Percentiles rank a stretch among this genome's conserved stretches.
Evolutionary conservation across 495 filamentous ascomycete species (phyloP).

Genomic region (Hyaloscypha variabilis): DNA sequence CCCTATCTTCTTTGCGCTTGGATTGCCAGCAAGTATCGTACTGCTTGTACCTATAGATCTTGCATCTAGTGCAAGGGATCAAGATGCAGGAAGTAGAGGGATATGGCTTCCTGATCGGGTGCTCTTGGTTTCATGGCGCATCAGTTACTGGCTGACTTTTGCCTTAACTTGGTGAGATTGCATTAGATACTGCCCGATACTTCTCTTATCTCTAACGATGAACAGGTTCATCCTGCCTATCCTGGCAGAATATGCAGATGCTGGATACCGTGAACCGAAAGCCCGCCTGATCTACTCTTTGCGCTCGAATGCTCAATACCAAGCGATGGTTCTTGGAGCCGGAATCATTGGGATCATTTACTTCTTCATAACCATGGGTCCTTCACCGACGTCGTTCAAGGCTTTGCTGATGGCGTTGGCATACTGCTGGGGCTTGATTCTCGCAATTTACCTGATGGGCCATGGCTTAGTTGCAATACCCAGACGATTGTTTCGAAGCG

Average conservation of each 20-base stretch:
- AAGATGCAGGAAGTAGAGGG: constrained; percentile 63
- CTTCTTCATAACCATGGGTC: constrained; percentile 74
- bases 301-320: constrained; percentile 83
- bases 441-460: constrained; percentile 97
- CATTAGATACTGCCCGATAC: constrained; percentile 21
- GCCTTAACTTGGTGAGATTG: constrained; percentile 92
- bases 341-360: constrained; percentile 78
- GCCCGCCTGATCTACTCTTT: constrained; percentile 81
- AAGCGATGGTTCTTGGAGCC: constrained; percentile 74
- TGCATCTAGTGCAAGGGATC: constrained; percentile 74
- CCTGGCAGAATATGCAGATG: constrained; percentile 90
- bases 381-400: constrained; percentile 62
- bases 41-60: constrained; percentile 95
- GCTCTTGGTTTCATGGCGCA: constrained; percentile 84
- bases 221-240: constrained; percentile 84
- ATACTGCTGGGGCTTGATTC: constrained; percentile 87
- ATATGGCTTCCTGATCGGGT: constrained; percentile 67
- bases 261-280: constrained; percentile 85
- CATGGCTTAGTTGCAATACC: constrained; percentile 94
- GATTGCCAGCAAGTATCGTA: constrained; percentile 91
- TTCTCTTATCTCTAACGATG: background rate
- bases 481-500: constrained; percentile 73
- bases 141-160: constrained; percentile 97
- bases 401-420: constrained; percentile 88
- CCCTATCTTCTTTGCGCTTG: constrained; percentile 90